Base-by-base conservation (phyloP, 139 green algal species). In the Picochlorum sp. region DNA sequence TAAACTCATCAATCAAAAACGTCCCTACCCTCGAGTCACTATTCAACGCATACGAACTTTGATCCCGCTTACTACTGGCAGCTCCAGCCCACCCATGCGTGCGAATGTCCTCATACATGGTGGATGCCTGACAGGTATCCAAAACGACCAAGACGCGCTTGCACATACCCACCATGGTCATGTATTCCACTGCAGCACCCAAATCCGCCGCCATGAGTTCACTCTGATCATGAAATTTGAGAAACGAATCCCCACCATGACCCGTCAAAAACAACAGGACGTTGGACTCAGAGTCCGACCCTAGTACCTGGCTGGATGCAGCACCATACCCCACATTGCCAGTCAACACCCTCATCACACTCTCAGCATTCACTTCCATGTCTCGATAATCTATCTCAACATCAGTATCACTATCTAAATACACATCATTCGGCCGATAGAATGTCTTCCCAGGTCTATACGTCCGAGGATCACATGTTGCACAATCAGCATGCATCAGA, bases 211-310 rank as follows among this genome's bases (percentile, higher is more conserved):
- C 85, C 57, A 90, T 77, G 8, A 92, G 72, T 62, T 90, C 86
- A 41, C 82, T 61, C 18, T 84, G 61, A 30, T 82, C 83, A 61
- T 97, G 92, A 60, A 98, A 96, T 72, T 98, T 98, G 28, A 98
- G 74, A 62, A 98, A 98, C 28, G 89, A 83, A 46, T 97, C 85
- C 13, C 93, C 93, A 1, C 89, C 89, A 63, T 96, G 89, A 3
- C 89, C 89, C 0, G 85, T 88, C 18, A 96, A 65, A 69, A 86
- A 96, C 2, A 97, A 70, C 61, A 98, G 74, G 11, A 98, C 76
- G 61, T 91, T 94, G 58, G 81, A 92, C 20, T 52, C 38, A 2
- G 60, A 59, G 49, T 90, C 81, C 3, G 82, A 89, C 15, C 86
- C 63, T 66, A 98, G 74, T 16, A 84, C 79, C 68, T 93, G 90